Conservation (phyloP, 2,329 filamentous ascomycete genomes). For the Colletotrichum theobromicola region DNA sequence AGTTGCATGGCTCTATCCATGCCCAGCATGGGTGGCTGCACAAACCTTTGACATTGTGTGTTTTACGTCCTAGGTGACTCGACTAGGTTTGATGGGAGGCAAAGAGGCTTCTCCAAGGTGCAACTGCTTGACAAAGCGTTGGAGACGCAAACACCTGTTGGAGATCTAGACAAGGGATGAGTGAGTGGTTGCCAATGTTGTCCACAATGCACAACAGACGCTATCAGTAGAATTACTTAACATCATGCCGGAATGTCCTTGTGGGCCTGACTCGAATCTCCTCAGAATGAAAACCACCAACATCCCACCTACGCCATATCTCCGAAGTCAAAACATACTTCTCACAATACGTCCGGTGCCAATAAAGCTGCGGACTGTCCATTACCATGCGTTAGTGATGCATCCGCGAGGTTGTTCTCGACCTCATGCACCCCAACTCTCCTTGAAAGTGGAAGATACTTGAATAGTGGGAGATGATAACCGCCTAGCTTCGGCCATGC, state of each 20-base stretch:
- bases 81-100: neutral
- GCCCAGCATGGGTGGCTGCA: neutral
- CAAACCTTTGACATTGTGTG: neutral
- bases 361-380: neutral
- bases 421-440: neutral
- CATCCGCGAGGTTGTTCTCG: neutral
- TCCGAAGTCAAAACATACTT: too few relatives aligned
- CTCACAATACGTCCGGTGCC: too few relatives aligned
- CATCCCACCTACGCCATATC: neutral
- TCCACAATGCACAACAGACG: neutral
- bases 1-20: neutral
- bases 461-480: neutral
- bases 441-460: neutral
- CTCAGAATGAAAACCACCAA: neutral
- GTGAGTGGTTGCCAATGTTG: neutral
- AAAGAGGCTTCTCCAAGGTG: neutral
- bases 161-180: neutral
- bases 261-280: neutral
- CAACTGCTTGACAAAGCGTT: neutral
- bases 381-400: neutral
- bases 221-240: neutral
- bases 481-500: neutral
- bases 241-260: neutral
- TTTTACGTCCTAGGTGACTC: neutral
- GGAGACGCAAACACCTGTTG: neutral